phyloP scores from a whole-genome alignment of 306 rosid species.

The Trifolium dubium region DNA sequence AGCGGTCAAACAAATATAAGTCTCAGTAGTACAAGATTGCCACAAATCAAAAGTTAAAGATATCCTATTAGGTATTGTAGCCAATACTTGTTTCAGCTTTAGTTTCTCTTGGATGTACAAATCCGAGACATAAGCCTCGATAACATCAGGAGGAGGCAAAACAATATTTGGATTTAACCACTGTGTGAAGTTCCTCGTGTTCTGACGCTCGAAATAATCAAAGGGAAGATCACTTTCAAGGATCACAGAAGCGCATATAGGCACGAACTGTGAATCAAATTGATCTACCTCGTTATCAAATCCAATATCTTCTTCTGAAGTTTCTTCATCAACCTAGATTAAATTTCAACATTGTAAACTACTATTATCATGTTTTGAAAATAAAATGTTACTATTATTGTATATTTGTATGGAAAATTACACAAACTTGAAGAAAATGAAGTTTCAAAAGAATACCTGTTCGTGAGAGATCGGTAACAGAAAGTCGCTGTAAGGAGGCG shows the following conservation, averaged over 20 bases:
- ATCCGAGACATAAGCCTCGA: background rate
- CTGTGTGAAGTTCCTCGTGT: background rate
- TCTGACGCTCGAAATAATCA: background rate
- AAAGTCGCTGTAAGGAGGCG: background rate
- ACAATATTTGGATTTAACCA: background rate
- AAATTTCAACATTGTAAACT: background rate
- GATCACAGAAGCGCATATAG: background rate
- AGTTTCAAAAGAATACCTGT: background rate
- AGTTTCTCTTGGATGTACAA: background rate
- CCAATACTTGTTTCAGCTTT: background rate
- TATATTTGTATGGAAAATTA: background rate
- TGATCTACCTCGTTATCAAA: background rate
- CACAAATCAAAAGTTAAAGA: slow-evolving; percentile 20
- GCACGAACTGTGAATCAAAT: background rate
- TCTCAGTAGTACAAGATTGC: background rate
- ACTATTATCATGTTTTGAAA: background rate
- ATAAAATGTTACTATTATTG: background rate
- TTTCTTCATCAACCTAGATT: background rate
- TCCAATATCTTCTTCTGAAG: background rate
- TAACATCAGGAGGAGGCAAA: background rate
- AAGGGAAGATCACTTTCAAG: background rate
- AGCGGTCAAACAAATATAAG: background rate
- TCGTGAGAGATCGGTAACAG: background rate
- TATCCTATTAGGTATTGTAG: background rate
- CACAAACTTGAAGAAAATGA: background rate